Conservation (phyloP, 1,284 basidiomycete species). For the Rhizopogon hawkerae region DNA sequence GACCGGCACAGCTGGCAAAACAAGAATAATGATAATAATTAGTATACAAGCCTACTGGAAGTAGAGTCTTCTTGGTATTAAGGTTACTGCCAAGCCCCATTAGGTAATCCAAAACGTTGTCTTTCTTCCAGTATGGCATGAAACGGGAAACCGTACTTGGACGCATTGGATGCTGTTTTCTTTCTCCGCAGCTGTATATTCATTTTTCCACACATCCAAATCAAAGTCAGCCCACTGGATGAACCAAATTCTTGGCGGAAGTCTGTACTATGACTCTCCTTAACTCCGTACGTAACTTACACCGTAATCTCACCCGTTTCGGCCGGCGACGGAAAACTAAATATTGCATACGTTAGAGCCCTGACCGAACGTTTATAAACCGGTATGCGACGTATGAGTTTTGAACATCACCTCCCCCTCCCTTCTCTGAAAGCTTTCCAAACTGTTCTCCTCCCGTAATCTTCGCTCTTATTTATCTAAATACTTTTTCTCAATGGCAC, state of each 20-base stretch:
- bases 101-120: too few relatives aligned
- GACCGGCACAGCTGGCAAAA: too few relatives aligned
- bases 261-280: neutral
- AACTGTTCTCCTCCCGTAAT: conserved; percentile 1
- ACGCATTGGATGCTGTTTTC: too few relatives aligned
- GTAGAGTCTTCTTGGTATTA: too few relatives aligned
- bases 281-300: conserved; percentile 18
- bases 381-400: neutral
- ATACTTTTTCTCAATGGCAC: conserved; percentile 26
- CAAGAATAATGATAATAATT: too few relatives aligned
- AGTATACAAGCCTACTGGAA: too few relatives aligned
- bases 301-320: conserved; percentile 16
- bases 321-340: conserved; percentile 10
- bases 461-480: conserved; percentile 8
- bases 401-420: neutral
- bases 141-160: too few relatives aligned
- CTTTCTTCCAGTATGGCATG: too few relatives aligned
- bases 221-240: conserved; percentile 7
- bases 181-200: neutral
- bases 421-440: conserved; percentile 12
- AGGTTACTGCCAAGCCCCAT: too few relatives aligned
- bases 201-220: conserved; percentile 9
- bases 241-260: conserved; percentile 1
- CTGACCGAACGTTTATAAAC: conserved; percentile 17
- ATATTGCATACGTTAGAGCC: conserved; percentile 7